Conservation (phyloP, 345 rosid genomes). For the Moringa oleifera region DNA sequence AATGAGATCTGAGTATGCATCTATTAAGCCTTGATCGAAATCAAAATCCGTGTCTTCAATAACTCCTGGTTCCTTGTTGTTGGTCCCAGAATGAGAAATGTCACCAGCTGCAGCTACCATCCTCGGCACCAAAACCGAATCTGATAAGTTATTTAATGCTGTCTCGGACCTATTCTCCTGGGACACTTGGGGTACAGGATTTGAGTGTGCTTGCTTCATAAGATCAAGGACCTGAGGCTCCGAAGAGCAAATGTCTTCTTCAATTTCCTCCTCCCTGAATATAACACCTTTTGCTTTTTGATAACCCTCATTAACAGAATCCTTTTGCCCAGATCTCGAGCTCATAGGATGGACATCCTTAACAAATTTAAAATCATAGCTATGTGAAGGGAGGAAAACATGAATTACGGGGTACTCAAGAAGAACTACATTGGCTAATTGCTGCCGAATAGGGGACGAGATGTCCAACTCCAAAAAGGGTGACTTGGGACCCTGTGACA, state of each 20-base stretch:
- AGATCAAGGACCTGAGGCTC: conserved; percentile 47
- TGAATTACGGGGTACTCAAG: conserved; percentile 85
- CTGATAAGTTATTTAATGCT: conserved; percentile 9
- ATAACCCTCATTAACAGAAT: conserved; percentile 22
- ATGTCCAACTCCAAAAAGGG: conserved; percentile 60
- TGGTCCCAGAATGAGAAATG: conserved; percentile 8
- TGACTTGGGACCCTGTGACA: conserved; percentile 57
- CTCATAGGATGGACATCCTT: conserved; percentile 20
- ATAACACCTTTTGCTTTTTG: conserved; percentile 35
- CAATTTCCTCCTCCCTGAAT: conserved; percentile 68
- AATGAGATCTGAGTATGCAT: conserved; percentile 61
- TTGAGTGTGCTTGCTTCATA: conserved; percentile 20
- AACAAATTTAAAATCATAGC: conserved; percentile 54
- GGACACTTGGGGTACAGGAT: conserved; percentile 18
- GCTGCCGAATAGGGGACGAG: conserved; percentile 53
- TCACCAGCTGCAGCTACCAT: conserved; percentile 14
- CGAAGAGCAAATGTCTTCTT: conserved; percentile 35
- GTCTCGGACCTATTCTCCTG: conserved; percentile 18
- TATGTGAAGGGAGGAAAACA: conserved; percentile 72
- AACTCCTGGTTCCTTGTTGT: conserved; percentile 4
- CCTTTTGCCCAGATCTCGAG: conserved; percentile 20
- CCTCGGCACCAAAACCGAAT: conserved; percentile 12
- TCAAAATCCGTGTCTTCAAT: conserved; percentile 41
- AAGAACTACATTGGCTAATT: conserved; percentile 46
- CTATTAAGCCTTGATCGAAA: conserved; percentile 63